These are phyloP conservation scores for Alloteropsis angusta DNA, from an alignment of 202 grass and related monocot genomes.

Conservation along the genomic window DNA sequence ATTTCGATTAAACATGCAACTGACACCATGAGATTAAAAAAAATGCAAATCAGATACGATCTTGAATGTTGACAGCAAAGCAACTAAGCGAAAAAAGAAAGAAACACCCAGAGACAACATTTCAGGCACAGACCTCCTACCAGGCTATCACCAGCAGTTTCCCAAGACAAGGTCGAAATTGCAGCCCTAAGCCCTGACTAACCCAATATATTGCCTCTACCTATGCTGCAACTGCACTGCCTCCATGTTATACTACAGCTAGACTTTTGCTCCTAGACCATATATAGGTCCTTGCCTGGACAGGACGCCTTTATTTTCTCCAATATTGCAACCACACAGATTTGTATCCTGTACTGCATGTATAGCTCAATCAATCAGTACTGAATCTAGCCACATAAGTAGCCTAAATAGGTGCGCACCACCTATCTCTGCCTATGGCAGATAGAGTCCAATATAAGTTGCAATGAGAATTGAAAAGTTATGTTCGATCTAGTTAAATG, in stretches of 20 bases:
- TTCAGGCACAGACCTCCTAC: slow-evolving; percentile 14
- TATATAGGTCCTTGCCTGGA: slow-evolving; percentile 18
- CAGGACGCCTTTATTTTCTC: slow-evolving; percentile 24
- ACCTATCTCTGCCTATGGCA: not conserved
- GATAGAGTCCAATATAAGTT: slow-evolving; percentile 4
- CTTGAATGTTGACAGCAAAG: not conserved
- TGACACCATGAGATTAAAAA: slow-evolving; percentile 15
- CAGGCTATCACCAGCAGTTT: slow-evolving; percentile 6
- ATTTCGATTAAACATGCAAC: not conserved
- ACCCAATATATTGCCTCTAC: slow-evolving; percentile 5
- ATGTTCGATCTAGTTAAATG: not conserved
- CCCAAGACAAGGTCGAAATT: slow-evolving; percentile 25
- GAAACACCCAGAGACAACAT: slow-evolving; percentile 29
- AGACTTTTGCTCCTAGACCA: slow-evolving; percentile 22
- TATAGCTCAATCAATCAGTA: slow-evolving; percentile 23
- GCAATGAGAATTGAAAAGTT: not conserved
- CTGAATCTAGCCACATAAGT: slow-evolving; percentile 8
- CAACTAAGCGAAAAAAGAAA: not conserved
- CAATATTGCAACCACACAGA: slow-evolving; percentile 6
- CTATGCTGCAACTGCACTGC: slow-evolving; percentile 6
- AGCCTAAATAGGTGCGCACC: slow-evolving; percentile 9
- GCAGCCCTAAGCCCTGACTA: not conserved
- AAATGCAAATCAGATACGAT: slow-evolving; percentile 10
- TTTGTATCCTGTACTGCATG: slow-evolving; percentile 28
- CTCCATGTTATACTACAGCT: slow-evolving; percentile 31